Evolutionary conservation across 768 basidiomycete genomes (phyloP), one percentile per base, ranked within the genome.

Genomic region (Psilocybe cubensis): DNA sequence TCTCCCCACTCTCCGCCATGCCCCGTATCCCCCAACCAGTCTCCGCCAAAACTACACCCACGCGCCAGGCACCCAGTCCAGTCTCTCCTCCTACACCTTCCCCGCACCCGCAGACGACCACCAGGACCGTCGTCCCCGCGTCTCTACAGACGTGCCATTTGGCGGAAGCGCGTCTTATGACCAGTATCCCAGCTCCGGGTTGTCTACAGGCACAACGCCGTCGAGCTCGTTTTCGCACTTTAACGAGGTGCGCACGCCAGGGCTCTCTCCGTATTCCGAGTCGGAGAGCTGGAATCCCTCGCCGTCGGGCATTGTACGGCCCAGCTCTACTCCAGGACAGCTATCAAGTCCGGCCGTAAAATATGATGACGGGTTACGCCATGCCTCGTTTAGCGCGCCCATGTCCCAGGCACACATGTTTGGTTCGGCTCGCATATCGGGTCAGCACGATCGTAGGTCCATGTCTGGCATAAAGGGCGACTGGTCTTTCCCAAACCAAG

Each of bases 351-450:
- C 80, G 60, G 74, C 76, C 57, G 75, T 83, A 63, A 89, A 88
- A 68, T 89, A 90, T 77, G 87, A 89, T 75, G 88, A 89, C 69
- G 73, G 72, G 67, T 70, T 87, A 67, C 85, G 87, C 72, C 87
- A 88, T 77, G 75, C 85, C 66, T 86, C 87, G 62, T 84, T 87
- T 75, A 83, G 78, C 73, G 76, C 81, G 50, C 72, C 83, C 60
- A 79, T 83, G 73, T 74, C 80, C 68, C 81, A 81, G 70, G 78
- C 80, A 72, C 83, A 82, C 55, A 83, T 89, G 79, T 89, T 80
- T 71, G 84, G 80, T 70, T 79, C 87, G 68, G 80, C 84, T 69
- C 89, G 89, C 70, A 88, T 89, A 65, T 82, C 87, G 68, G 85
- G 82, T 62, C 88, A 88, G 70, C 81, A 82, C 66, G 85, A 86